Evolutionary conservation across 139 green algal species (phyloP), one percentile per base, ranked within the genome.

Genomic region (Asterochloris sp.): DNA sequence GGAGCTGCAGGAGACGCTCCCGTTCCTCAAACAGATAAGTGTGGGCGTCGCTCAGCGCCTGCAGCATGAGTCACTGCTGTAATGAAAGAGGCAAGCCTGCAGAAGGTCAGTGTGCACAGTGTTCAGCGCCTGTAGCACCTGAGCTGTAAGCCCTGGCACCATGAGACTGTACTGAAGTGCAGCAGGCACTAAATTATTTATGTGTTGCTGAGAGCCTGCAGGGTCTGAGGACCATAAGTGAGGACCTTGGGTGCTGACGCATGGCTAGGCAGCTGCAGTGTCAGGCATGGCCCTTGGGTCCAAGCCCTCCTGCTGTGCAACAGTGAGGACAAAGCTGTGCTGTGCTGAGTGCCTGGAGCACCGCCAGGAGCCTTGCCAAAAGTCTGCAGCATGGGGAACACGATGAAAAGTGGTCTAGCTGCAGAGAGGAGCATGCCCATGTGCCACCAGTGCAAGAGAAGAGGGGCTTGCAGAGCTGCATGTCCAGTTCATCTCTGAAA

Each of bases 1-100:
- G 93, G 27, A 97, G 83, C 15, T 85, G 84, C 54, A 98, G 88
- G 63, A 98, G 78, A 4, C 94, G 90, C 86, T 96, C 90, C 17
- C 94, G 85, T 86, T 98, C 94, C 73, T 97, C 92, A 87, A 96
- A 98, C 14, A 98, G 85, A 76, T 89, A 95, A 27, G 90, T 92
- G 83, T 98, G 93, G 0, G 94, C 91, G 78, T 95, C 90, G 74
- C 88, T 93, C 1, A 98, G 85, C 0, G 93, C 93, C 92, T 98
- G 90, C 63, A 76, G 21, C 27, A 28, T 19, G 24, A 60, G 17
- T 60, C n/a, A 19, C 71, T 8, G 4, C 8, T 38, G 2, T 60
- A 4, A 2, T 9, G 10, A 16, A 60, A 38, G 24, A 21, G 4
- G 14, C 38, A 27, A 1, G 17, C 1, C 8, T 38, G 74, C 74